phyloP scores from a whole-genome alignment of 352 stramenopile genomes.

The Achlya hypogyna region DNA sequence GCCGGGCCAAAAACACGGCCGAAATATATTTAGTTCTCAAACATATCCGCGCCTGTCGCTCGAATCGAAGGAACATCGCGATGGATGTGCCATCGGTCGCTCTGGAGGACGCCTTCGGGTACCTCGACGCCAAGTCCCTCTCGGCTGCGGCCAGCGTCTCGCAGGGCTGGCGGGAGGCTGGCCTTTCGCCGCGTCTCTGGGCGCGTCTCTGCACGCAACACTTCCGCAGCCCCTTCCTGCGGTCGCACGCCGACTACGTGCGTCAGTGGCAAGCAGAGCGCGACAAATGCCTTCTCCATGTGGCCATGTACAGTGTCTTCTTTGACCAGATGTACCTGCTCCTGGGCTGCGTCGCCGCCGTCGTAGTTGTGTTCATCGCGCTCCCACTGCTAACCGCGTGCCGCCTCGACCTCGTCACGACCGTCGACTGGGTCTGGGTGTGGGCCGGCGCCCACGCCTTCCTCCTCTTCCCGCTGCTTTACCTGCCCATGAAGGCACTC shows the following conservation, averaged over 20 bases:
- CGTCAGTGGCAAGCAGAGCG: neutral
- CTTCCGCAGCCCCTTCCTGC: neutral
- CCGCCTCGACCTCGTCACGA: neutral
- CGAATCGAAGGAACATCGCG: neutral
- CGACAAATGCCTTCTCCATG: neutral
- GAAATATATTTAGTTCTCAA: neutral
- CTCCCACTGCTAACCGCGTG: neutral
- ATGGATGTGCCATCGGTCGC: neutral
- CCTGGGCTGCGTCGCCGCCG: neutral
- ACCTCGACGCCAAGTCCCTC: neutral
- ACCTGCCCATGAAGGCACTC: neutral
- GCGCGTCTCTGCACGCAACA: neutral
- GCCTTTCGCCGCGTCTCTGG: neutral
- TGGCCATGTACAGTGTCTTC: neutral
- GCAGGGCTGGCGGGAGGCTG: neutral
- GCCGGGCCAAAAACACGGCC: no score
- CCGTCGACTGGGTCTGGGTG: neutral
- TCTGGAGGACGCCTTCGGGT: neutral
- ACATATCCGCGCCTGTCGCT: no score
- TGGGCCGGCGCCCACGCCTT: no score
- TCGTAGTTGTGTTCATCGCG: neutral
- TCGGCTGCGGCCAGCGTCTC: neutral
- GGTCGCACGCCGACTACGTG: neutral
- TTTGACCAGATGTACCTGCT: neutral
- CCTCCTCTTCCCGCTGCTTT: neutral